A percentile compares a stretch with the other conserved stretches of the same genome.
Conservation (phyloP, 441 rosid species). For the Populus tomentosa region DNA sequence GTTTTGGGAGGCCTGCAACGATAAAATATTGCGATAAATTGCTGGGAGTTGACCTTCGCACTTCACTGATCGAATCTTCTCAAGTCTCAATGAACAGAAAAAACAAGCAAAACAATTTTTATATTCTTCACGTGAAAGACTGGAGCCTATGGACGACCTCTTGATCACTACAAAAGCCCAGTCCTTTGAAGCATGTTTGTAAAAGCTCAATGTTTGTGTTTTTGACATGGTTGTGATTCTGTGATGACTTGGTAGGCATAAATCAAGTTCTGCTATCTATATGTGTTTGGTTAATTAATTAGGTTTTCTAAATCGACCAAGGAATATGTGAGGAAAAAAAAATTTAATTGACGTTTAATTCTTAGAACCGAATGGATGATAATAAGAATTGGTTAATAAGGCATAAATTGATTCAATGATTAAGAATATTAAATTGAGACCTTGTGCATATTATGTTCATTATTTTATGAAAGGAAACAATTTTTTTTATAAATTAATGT, state of each 20-base stretch:
- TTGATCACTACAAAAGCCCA: not conserved
- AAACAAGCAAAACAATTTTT: conserved; percentile 5
- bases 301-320: not conserved
- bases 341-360: not conserved
- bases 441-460: too few relatives aligned
- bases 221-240: not conserved
- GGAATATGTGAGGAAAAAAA: not conserved
- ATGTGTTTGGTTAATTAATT: not conserved
- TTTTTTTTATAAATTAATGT: too few relatives aligned
- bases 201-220: not conserved
- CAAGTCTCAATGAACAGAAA: conserved; percentile 19
- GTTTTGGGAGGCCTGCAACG: conserved; percentile 15
- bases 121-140: not conserved
- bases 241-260: not conserved
- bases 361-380: not conserved
- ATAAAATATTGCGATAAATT: conserved; percentile 10
- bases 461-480: too few relatives aligned
- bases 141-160: not conserved
- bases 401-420: too few relatives aligned
- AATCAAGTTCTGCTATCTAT: not conserved
- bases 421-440: not conserved
- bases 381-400: not conserved
- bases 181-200: not conserved
- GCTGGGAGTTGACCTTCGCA: conserved; percentile 27
- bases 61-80: conserved; percentile 5